phyloP scores from a whole-genome alignment of 1,139 yeast genomes.

The Yamadazyma diospyri region DNA sequence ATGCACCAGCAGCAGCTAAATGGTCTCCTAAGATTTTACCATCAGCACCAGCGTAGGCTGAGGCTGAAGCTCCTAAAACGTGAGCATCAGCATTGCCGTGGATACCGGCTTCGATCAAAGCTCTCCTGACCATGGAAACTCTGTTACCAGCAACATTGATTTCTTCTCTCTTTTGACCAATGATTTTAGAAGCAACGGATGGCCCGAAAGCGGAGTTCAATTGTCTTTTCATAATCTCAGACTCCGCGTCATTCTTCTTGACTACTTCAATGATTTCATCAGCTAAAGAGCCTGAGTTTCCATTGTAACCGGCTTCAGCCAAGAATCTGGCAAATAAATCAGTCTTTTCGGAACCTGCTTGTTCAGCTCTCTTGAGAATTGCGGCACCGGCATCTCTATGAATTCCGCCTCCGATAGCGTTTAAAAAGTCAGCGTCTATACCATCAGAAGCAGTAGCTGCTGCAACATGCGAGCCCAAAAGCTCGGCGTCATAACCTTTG shows the following conservation, averaged over 20 bases:
- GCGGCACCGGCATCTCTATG: constrained; percentile 10
- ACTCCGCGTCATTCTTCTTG: constrained; percentile 11
- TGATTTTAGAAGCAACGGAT: constrained; percentile 9
- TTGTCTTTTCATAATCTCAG: constrained; percentile 14
- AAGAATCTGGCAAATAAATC: constrained; percentile 14
- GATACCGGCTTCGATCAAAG: constrained; percentile 10
- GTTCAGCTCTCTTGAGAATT: constrained; percentile 9
- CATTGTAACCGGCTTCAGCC: constrained; percentile 1
- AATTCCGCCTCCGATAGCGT: constrained; percentile 9
- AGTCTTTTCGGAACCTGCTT: constrained; percentile 11
- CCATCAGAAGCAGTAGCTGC: constrained; percentile 10
- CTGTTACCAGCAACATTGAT: constrained; percentile 8
- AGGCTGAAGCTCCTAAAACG: constrained; percentile 5
- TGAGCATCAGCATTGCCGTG: constrained; percentile 8
- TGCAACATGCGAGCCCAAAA: constrained; percentile 9
- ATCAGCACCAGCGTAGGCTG: constrained; percentile 6
- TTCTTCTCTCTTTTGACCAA: constrained; percentile 4
- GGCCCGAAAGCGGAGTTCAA: constrained; percentile 13
- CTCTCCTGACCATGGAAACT: constrained; percentile 12
- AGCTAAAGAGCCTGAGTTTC: constrained; percentile 2
- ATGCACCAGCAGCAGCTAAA: constrained; percentile 7
- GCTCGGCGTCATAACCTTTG: constrained; percentile 9
- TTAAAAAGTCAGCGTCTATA: constrained; percentile 8
- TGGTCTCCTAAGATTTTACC: constrained; percentile 7
- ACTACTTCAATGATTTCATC: constrained; percentile 13